A percentile compares a stretch with the other conserved stretches of the same genome.
Evolutionary conservation across 2,329 filamentous ascomycete genomes (phyloP).

Genomic region (Hypoxylon sp.): DNA sequence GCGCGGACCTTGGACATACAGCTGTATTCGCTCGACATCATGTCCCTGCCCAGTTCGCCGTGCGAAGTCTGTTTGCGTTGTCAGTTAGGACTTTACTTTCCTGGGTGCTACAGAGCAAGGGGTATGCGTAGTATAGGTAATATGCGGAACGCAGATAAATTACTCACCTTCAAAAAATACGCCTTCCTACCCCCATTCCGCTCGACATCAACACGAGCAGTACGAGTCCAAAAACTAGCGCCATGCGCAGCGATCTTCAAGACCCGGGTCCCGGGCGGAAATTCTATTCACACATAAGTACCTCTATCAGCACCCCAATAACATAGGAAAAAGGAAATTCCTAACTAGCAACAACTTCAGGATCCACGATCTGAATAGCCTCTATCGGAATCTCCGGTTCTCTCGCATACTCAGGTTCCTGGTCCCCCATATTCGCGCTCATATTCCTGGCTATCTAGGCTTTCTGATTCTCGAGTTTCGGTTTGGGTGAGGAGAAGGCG

Average conservation of each 20-base stretch:
- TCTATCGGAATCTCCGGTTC: constrained; percentile 26
- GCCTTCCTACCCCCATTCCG: background rate
- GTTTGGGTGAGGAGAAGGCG: constrained; percentile 22
- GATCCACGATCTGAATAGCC: constrained; percentile 28
- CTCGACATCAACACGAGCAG: constrained; percentile 39
- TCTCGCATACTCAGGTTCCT: background rate
- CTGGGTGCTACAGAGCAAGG: too few species aligned
- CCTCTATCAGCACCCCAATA: too few species aligned
- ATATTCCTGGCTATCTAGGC: background rate
- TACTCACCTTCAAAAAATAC: constrained; percentile 42
- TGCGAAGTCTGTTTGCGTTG: constrained; percentile 26
- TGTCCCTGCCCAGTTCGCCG: constrained; percentile 27
- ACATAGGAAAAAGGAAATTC: background rate
- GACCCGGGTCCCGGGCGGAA: constrained; percentile 21
- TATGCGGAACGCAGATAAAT: background rate
- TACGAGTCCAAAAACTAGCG: constrained; percentile 43
- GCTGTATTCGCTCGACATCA: constrained; percentile 37
- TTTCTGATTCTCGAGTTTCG: background rate
- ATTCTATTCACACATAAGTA: constrained; percentile 28
- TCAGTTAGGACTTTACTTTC: too few species aligned
- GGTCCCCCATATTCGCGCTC: constrained; percentile 16
- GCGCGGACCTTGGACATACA: constrained; percentile 32
- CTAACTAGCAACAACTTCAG: constrained; percentile 29
- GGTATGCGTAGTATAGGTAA: too few species aligned
- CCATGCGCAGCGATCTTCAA: constrained; percentile 33